A percentile compares a stretch with the other conserved stretches of the same genome.
Conservation (phyloP, 2,329 filamentous ascomycete genomes). For the Huntiella bhutanensis region DNA sequence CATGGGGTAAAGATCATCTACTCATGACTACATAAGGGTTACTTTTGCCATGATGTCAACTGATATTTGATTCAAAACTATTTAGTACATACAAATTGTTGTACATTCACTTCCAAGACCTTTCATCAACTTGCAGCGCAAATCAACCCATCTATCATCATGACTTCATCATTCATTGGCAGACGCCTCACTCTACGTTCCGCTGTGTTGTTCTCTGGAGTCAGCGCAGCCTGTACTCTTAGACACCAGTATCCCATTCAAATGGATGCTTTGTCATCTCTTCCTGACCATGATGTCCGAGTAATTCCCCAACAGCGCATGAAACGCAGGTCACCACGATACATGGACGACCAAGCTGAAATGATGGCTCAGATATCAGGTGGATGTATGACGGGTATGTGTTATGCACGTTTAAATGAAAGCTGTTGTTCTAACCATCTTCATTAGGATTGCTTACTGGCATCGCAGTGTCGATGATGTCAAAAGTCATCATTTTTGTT, state of each 20-base stretch:
- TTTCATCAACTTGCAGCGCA: too few species aligned
- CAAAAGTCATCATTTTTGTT: constrained; percentile 47
- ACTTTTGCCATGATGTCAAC: too few species aligned
- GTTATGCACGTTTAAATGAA: not conserved
- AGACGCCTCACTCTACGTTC: constrained; percentile 2
- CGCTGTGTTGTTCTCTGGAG: not conserved
- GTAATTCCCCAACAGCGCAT: not conserved
- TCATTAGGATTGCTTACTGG: constrained; percentile 40
- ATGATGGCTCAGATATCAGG: constrained; percentile 27
- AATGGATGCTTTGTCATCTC: constrained; percentile 3
- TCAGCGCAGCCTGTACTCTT: not conserved
- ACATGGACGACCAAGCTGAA: constrained; percentile 1
- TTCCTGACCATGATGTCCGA: not conserved
- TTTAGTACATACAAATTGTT: too few species aligned
- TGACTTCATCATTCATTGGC: not conserved
- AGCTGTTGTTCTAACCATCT: not conserved
- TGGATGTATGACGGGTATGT: constrained; percentile 32
- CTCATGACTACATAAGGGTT: too few species aligned
- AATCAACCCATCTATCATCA: too few species aligned
- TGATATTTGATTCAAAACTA: too few species aligned
- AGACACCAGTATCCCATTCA: not conserved
- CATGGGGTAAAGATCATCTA: too few species aligned
- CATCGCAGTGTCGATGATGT: constrained; percentile 49
- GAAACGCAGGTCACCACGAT: not conserved
- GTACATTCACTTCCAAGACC: too few species aligned